These are phyloP conservation scores for Dentipellis sp. DNA, from an alignment of 768 basidiomycete species.

Conservation along the genomic window DNA sequence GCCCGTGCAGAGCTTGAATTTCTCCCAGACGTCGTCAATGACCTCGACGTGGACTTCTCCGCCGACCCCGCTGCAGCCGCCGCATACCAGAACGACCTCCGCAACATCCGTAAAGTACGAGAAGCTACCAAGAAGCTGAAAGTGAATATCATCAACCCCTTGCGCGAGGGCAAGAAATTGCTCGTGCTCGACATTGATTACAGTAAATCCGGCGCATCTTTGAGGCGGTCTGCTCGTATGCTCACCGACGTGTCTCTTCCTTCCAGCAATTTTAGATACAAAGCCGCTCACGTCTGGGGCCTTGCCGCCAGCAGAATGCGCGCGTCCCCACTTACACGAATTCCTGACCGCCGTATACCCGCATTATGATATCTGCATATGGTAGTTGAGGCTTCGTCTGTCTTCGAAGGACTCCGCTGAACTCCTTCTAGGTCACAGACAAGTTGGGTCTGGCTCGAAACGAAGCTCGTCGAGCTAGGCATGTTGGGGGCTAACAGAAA, in stretches of 20 bases:
- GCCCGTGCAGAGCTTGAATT: conserved; percentile 42
- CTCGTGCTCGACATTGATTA: conserved; percentile 88
- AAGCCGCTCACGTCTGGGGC: conserved; percentile 78
- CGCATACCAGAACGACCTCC: conserved; percentile 59
- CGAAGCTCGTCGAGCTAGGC: conserved; percentile 77
- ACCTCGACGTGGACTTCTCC: conserved; percentile 75
- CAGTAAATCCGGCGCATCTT: conserved; percentile 35
- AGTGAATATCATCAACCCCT: conserved; percentile 65
- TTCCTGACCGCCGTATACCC: conserved; percentile 76
- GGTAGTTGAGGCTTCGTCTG: conserved; percentile 30
- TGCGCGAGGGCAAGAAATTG: conserved; percentile 69
- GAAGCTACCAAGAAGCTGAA: conserved; percentile 60
- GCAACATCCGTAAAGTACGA: conserved; percentile 75
- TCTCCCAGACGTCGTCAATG: conserved; percentile 67
- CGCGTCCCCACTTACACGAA: conserved; percentile 74
- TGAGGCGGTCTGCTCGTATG: not conserved
- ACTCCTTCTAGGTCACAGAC: conserved; percentile 60
- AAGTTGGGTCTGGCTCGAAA: conserved; percentile 84
- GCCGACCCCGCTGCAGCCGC: conserved; percentile 49
- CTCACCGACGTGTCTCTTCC: not conserved
- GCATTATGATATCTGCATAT: conserved; percentile 84
- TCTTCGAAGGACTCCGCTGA: not conserved
- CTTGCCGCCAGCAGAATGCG: conserved; percentile 73
- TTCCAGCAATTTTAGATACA: conserved; percentile 71
- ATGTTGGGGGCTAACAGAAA: conserved; percentile 65